Base-by-base conservation (phyloP, 2,329 filamentous ascomycete genomes). In the Ophiostoma sp. region DNA sequence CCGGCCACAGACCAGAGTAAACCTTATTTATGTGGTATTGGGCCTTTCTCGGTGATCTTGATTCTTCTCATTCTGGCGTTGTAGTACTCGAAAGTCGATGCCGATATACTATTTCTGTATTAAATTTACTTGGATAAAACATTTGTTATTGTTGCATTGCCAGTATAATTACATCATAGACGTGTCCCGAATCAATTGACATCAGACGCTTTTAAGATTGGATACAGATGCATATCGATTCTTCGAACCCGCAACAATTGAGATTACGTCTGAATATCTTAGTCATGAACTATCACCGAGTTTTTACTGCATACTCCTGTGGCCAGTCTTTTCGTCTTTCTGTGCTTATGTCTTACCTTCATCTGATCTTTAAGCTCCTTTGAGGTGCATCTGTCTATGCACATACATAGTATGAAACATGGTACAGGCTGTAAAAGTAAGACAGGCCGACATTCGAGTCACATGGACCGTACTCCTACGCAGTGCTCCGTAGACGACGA, bases 361-460 rank as follows among this genome's bases (percentile, higher is more conserved):
- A 27, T 57, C 52, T 57, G 52, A 57, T 57, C 52, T 57, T n/a
- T 13, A 27, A 23, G 10, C 52, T 57, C 52, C 27, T 57, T 57
- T 57, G 1, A 57, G 23, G 52, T 27, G 52, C 52, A 57, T 57
- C 13, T 57, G 52, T n/a, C 44, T 8, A 48, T 15, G 7, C 20
- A n/a, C 52, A 57, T 13, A n/a, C n/a, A n/a, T n/a, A n/a, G n/a
- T n/a, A 57, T 57, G 52, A 57, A 57, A 57, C 52, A 57, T 27
- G 23, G 23, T n/a, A 23, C n/a, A 57, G 11, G 52, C 6, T 11
- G 10, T 11, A 10, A 13, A 57, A 57, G 52, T 57, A n/a, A 57
- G 52, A 57, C 52, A 57, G 8, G 52, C 23, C 52, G 48, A 20
- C 48, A 52, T 52, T 7, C 48, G 52, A 57, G 52, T 57, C n/a